Conservation (phyloP, 345 rosid genomes). For the Syzygium jambos region DNA sequence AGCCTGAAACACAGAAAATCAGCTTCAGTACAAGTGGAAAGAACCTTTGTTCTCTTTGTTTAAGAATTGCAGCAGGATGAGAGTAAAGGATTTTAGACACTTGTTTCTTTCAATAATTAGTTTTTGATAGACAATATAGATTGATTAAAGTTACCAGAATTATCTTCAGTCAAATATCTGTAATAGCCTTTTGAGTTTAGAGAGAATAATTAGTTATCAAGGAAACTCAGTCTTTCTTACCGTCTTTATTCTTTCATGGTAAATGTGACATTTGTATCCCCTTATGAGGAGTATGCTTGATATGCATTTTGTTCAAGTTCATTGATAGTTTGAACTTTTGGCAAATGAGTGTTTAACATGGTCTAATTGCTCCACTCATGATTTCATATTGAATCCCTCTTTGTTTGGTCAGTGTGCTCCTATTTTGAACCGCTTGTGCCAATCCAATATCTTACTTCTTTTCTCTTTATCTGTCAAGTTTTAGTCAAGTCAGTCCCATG, state of each 20-base stretch:
- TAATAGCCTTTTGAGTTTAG: neutral
- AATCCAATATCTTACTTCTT: neutral
- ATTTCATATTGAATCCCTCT: neutral
- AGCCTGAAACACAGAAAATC: neutral
- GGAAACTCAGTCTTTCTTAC: neutral
- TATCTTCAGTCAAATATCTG: neutral
- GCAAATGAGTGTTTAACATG: neutral
- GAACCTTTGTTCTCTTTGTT: neutral
- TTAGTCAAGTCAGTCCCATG: neutral
- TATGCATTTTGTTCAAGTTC: neutral
- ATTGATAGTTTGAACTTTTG: neutral
- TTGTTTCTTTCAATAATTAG: neutral
- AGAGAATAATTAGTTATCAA: neutral
- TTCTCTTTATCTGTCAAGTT: neutral
- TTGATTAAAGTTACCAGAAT: neutral
- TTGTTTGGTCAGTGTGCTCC: neutral
- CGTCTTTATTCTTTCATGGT: neutral
- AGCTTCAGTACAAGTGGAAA: neutral
- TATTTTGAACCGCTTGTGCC: neutral
- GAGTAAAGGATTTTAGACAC: neutral
- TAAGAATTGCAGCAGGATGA: neutral
- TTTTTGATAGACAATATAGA: neutral
- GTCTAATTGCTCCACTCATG: neutral
- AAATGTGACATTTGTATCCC: neutral
- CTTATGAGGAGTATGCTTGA: neutral